Base-by-base conservation (phyloP, 805 yeast genomes). In the Yamadazyma scolyti region DNA sequence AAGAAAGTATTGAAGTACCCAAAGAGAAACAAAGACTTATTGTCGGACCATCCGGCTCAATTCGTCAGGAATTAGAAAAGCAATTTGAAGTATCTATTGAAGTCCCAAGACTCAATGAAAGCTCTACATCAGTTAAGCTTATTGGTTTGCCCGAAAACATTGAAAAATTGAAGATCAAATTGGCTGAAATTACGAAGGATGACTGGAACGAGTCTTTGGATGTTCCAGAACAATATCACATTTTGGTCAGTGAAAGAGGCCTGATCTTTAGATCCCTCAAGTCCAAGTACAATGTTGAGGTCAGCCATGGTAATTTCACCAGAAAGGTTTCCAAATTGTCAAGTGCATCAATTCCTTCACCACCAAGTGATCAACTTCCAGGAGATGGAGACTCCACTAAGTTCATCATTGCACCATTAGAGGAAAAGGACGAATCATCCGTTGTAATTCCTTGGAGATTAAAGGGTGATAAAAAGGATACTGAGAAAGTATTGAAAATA, bases 11-110 rank as follows among this genome's bases (percentile, higher is more conserved):
- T 35, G 77, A 68, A 10, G 67, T 90, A 46, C 76, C 93, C 23
- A 76, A 77, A 52, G 82, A 77, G 37, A 82, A 80, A 51, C 90
- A 85, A 47, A 75, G 86, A 46, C 68, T 77, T 7, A 50, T 90
- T 30, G 76, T 90, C 55, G 97, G 97, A 23, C 78, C 87, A 22
- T 77, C 78, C 36, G 97, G 97, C 25, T 49, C 76, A 9, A 71
- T 73, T 36, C 85, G 90, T 59, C 81, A 82, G 44, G 65, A 74
- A 8, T 56, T 87, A 41, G 90, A 87, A 61, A 65, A 73, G 10
- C 85, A 82, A 47, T 84, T 71, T 55, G 65, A 68, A 9, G 89
- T 85, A 28, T 52, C 56, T 16, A 56, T 90, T 33, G 67, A 65
- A 27, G 73, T 90, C 50, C 97, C 97, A 42, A 72, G 71, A 49